Base-by-base conservation (phyloP, 148 eudicot species). In the Spergularia marina region DNA sequence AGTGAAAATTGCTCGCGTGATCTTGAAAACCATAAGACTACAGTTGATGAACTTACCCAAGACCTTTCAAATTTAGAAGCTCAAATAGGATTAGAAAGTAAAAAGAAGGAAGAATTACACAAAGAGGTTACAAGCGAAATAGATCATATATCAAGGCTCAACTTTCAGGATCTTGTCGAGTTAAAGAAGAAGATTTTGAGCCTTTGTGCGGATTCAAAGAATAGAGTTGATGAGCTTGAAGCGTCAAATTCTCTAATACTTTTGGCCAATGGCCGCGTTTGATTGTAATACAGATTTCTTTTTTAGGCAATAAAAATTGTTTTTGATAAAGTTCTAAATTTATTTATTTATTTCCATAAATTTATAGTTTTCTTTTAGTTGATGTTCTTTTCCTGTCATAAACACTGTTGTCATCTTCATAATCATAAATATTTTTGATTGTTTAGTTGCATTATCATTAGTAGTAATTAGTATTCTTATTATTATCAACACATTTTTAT, bases 201-300 rank as follows among this genome's bases (percentile, higher is more conserved):
- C 7, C 30, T 81, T 34, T 57, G 23, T n/a, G 67, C 14, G n/a
- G 72, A 58, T 49, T 65, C 64, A 2, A 6, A 23, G 7, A 53
- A 39, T 3, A n/a, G 68, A 5, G 64, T 59, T 10, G 66, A 67
- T 21, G 83, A 81, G 51, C 6, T 65, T 59, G 77, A 81, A 76
- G 83, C 77, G 0, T 81, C 77, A 12, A 66, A 52, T 14, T 65
- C 83, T 0, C 59, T 81, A 21, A 25, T 81, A 51, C 62, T 81
- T 20, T 81, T 81, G 47, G 69, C 73, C 36, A 30, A 30, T 30
- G 36, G 36, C 36, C 36, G 36, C 36, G 36, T 30, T 30, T 30
- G 36, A 30, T 30, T 30, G 36, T 30, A 30, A 30, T 30, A 30
- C 36, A 30, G 4, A 30, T 30, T 30, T 30, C 36, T 30, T 30